Evolutionary conservation across 345 rosid genomes (phyloP), one percentile per base, ranked within the genome.

Genomic region (Litchi chinensis): DNA sequence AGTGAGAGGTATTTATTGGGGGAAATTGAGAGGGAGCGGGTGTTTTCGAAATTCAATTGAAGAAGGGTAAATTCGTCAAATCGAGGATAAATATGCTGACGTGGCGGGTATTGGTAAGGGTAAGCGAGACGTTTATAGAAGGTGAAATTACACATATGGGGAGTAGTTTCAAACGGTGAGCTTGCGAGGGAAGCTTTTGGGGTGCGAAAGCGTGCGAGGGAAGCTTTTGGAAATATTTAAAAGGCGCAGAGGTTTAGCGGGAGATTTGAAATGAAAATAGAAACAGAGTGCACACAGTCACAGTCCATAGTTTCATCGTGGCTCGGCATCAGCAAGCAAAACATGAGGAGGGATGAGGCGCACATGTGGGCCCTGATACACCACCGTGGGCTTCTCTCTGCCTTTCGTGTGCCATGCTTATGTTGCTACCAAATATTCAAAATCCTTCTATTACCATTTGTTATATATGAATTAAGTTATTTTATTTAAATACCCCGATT

Each of bases 171-270:
- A 22, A 22, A 8, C 26, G 26, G 22, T 1, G 2, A 8, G 19
- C 43, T 65, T 26, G 39, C 9, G 43, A 32, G 70, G 44, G 40
- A 66, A 32, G 70, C 65, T 60, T 60, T 8, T 60, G 22, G 12
- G 57, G 57, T n/a, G 77, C 26, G 76, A 82, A 82, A 71, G 86
- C 83, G 82, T 86, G 87, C 66, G 79, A 46, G 83, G 71, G 74
- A 60, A 63, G 62, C 50, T 46, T 69, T 3, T 5, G 9, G 10
- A 8, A 5, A 3, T 28, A 32, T 21, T 44, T 2, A 62, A 41
- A 44, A 59, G 0, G 19, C 24, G 62, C 40, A 0, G 43, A 7
- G 28, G 28, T 44, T 75, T 64, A 24, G 78, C 60, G 62, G 70
- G 46, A 75, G 43, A 6, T 75, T 75, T 19, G 9, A 46, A 46